These are phyloP conservation scores for Aegilops bicornis DNA, from an alignment of 176 grass and related monocot genomes.

Conservation along the genomic window DNA sequence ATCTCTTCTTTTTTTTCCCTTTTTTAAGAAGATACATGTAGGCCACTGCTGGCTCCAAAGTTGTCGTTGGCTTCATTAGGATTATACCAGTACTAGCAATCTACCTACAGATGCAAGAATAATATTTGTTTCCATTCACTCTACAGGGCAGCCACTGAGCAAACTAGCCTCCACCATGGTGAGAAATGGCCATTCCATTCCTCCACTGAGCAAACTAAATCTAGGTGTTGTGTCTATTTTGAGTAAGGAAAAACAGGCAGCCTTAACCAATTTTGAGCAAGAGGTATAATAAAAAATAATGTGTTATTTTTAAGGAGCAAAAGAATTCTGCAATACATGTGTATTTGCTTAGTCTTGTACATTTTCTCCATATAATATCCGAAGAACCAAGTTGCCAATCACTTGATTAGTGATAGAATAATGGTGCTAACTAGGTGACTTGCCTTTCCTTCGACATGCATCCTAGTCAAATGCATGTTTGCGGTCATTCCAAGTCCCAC, in stretches of 20 bases:
- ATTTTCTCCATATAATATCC: not conserved
- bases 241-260: slow-evolving; percentile 20
- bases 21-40: slow-evolving; percentile 7
- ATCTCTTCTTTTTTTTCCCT: not conserved
- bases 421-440: slow-evolving; percentile 25
- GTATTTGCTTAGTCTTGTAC: not conserved
- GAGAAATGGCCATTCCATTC: not conserved
- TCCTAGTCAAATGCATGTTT: slow-evolving; percentile 96
- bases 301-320: not conserved
- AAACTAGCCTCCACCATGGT: not conserved
- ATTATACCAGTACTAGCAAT: not conserved
- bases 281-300: not conserved
- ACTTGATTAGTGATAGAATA: not conserved
- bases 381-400: not conserved
- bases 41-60: not conserved
- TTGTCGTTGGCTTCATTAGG: not conserved
- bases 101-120: slow-evolving; percentile 18
- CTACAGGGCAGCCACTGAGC: not conserved
- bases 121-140: not conserved
- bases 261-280: slow-evolving; percentile 12
- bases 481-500: slow-evolving; percentile 80
- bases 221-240: not conserved
- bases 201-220: not conserved
- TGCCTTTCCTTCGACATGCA: slow-evolving; percentile 99
- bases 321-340: not conserved